phyloP scores from a whole-genome alignment of 768 basidiomycete genomes.

The Suillus paluster region DNA sequence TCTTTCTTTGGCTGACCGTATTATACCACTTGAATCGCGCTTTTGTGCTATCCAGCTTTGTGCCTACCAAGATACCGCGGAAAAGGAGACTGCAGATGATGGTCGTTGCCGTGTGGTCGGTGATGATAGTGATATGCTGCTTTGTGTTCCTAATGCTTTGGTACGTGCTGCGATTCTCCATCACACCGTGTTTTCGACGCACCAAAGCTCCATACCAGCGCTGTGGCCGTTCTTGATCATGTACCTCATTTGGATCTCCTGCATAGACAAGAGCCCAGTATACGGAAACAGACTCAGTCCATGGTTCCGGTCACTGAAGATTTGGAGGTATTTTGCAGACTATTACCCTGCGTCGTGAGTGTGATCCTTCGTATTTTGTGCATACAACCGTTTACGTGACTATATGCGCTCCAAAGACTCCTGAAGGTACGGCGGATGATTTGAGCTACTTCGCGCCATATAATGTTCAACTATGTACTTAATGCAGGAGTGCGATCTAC shows the following conservation, averaged over 20 bases:
- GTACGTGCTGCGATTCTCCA: slow-evolving; percentile 46
- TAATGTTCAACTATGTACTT: slow-evolving; percentile 3
- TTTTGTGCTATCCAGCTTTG: slow-evolving; percentile 57
- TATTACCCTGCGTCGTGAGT: slow-evolving; percentile 91
- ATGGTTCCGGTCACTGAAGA: slow-evolving; percentile 70
- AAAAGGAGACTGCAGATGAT: slow-evolving; percentile 88
- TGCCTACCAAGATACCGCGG: slow-evolving; percentile 83
- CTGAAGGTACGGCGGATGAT: slow-evolving; percentile 46
- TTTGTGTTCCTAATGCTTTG: slow-evolving; percentile 79
- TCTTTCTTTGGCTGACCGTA: not conserved
- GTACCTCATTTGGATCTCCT: slow-evolving; percentile 80
- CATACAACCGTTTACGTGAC: not conserved
- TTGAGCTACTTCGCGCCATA: not conserved
- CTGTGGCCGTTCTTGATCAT: slow-evolving; percentile 83
- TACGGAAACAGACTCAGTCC: slow-evolving; percentile 68
- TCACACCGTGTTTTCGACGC: not conserved
- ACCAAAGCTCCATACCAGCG: slow-evolving; percentile 77
- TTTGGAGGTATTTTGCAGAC: slow-evolving; percentile 93
- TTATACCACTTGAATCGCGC: not conserved
- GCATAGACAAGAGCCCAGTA: slow-evolving; percentile 78
- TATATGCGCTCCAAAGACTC: slow-evolving; percentile 38
- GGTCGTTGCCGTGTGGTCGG: slow-evolving; percentile 87
- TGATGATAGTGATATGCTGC: slow-evolving; percentile 70
- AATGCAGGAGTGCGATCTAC: slow-evolving; percentile 78
- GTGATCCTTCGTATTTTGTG: slow-evolving; percentile 34